Conservation (phyloP, 208 protist species). For the Wallacemonas sp. region DNA sequence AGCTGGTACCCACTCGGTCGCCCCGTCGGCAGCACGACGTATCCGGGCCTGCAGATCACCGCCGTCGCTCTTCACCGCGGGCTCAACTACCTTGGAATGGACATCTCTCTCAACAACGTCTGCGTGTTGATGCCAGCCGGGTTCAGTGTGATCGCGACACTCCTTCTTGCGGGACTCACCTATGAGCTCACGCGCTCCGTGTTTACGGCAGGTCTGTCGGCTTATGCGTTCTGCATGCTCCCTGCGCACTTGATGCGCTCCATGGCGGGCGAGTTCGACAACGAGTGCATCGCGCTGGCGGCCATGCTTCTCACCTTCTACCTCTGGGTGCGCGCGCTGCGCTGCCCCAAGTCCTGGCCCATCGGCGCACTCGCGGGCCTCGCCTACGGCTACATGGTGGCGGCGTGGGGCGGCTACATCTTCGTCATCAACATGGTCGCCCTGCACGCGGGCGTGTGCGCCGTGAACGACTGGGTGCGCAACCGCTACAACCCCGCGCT, state of each 20-base stretch:
- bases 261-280: slow-evolving; percentile 99
- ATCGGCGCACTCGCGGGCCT: slow-evolving; percentile 58
- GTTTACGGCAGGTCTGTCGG: slow-evolving; percentile 80
- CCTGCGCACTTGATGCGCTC: slow-evolving; percentile 96
- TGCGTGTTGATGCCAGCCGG: slow-evolving; percentile 96
- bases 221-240: slow-evolving; percentile 62
- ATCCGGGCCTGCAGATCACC: slow-evolving; percentile 98
- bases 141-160: slow-evolving; percentile 92
- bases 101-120: slow-evolving; percentile 94
- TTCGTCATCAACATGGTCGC: slow-evolving; percentile 98
- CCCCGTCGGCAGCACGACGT: slow-evolving; percentile 97
- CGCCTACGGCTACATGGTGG: slow-evolving; percentile 91
- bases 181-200: slow-evolving; percentile 78
- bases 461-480: slow-evolving; percentile 76
- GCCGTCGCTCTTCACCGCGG: slow-evolving; percentile 89
- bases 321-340: slow-evolving; percentile 82
- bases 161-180: slow-evolving; percentile 84
- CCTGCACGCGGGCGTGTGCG: slow-evolving; percentile 88
- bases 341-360: slow-evolving; percentile 38
- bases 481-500: slow-evolving; percentile 87
- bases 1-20: slow-evolving; percentile 98
- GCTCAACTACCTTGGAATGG: slow-evolving; percentile 72
- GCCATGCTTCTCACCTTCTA: slow-evolving; percentile 96
- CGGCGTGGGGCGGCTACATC: slow-evolving; percentile 98
- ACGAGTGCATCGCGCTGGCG: slow-evolving; percentile 98